Evolutionary conservation across 208 protist species (phyloP), one percentile per base, ranked within the genome.

Genomic region (Porcisia deanei): DNA sequence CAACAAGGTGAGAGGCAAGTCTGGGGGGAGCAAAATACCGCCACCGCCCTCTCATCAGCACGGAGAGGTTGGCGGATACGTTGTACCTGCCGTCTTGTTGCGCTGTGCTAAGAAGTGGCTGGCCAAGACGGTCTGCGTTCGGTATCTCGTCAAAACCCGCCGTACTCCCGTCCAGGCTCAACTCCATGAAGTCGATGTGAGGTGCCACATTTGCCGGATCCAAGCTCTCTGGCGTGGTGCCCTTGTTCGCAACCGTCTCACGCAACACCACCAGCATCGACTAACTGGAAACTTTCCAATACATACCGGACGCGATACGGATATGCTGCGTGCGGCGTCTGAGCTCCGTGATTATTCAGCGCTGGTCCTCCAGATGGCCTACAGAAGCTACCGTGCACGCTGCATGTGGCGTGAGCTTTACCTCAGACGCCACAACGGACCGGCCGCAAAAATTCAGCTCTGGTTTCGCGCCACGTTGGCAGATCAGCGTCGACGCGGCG

Each of bases 341-440:
- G 82, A 92, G 66, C 69, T 65, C 16, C 78, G 72, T n/a, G 85
- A 86, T 30, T 94, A 93, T 76, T 83, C 91, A 1, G 91, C 88
- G 25, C 60, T 93, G 58, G 85, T 93, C 2, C 81, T 97, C 67
- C 91, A 95, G 73, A 64, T 80, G 14, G 76, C 76, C 39, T 80
- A 82, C 43, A 89, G 90, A 16, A 66, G 80, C 47, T 39, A 70
- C 53, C 52, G 57, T 39, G 88, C 90, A 8, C 82, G 86, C 8
- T 72, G 58, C 8, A 34, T 12, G 14, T 73, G 45, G 41, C 57
- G 49, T 5, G 39, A n/a, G 1, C 76, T 77, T 16, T 71, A 68
- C 39, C 3, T 74, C 4, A 76, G 81, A 54, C 60, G 49, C 10
- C 81, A 89, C 80, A 65, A 3, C 0, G 71, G 73, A 1, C 68